Evolutionary conservation across 2,329 filamentous ascomycete species (phyloP), one percentile per base, ranked within the genome.

Genomic region (Lasiodiplodia sp.): DNA sequence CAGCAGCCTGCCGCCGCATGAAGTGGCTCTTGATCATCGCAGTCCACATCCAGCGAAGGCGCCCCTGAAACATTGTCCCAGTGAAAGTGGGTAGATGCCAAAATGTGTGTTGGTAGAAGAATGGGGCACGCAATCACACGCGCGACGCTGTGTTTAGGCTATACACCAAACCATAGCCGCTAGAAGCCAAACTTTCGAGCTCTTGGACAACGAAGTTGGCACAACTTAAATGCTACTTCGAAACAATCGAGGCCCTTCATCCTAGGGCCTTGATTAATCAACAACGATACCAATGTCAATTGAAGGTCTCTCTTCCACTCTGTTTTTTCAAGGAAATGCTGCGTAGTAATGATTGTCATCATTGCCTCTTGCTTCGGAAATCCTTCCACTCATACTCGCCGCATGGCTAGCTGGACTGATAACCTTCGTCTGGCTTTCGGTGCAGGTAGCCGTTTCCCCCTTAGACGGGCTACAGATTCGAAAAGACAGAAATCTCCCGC

Each of bases 1-100:
- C 47, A 56, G 31, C 56, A 60, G 38, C 49, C 68, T n/a, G 63
- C 68, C 21, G 68, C 68, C 8, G 56, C 68, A 47, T 69, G 68
- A 69, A 56, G 18, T 56, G 16, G 23, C n/a, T 60, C 38, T 47
- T 23, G 5, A 16, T 16, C 16, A 47, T 8, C 18, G 5, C 3
- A n/a, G 21, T 6, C 23, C 38, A 28, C 25, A 31, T 7, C n/a
- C 10, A 31, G 23, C 55, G 6, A 38, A 7, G 55, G 31, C 34
- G 12, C 31, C 44, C 21, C 7, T 21, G 18, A 47, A n/a, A 16
- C 11, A 47, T 23, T 28, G 8, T 53, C 25, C 11, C 51, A 12
- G 23, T 28, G 23, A 53, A 28, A 28, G 51, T 16, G n/a, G 44
- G 11, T 10, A 21, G 44, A 10, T 47, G 8, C n/a, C 18, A 47